Evolutionary conservation across 2,329 filamentous ascomycete species (phyloP), one percentile per base, ranked within the genome.

Genomic region (Xylaria sp.): DNA sequence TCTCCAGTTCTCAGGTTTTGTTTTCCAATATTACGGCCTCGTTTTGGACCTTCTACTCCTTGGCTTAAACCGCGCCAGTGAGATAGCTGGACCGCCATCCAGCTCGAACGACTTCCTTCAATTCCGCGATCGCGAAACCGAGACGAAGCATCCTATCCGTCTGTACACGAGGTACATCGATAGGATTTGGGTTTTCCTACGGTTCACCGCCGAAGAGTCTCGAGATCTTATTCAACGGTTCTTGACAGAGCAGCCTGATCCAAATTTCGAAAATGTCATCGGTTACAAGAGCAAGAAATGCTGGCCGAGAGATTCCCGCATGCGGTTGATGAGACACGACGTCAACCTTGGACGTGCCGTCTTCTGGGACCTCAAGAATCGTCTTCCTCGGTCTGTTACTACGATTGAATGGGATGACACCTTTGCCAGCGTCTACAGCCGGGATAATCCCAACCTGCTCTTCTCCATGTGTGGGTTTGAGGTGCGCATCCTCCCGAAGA

Each of bases 381-480:
- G 94, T 39, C 79, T 99, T 51, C 95, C 94, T 20, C 85, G 94
- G 63, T 97, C 92, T 1, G 87, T 99, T 41, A 99, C 94, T 0
- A 99, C 94, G 0, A 95, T 99, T 54, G 94, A 99, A 61, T 99
- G 94, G 94, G 94, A 99, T 65, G 94, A 99, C 71, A 97, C 94
- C 0, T 99, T 99, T 69, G 90, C 92, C 21, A 97, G 93, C 66
- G 94, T 99, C 8, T 99, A 99, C 80, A 97, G 93, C 72, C 86
- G 91, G 62, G 94, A 99, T 74, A 99, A 99, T 69, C 94, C 95
- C 1, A 99, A 99, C 69, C 73, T 99, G 56, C 80, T 99, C 16
- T 99, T 96, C 77, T 95, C 93, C 0, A 99, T 99, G 95, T 93
- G 86, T 63, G 94, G 95, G 1, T 99, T 99, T 58, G 94, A 99